Evolutionary conservation across 148 eudicot species (phyloP).

Genomic region (Cornus kousa): DNA sequence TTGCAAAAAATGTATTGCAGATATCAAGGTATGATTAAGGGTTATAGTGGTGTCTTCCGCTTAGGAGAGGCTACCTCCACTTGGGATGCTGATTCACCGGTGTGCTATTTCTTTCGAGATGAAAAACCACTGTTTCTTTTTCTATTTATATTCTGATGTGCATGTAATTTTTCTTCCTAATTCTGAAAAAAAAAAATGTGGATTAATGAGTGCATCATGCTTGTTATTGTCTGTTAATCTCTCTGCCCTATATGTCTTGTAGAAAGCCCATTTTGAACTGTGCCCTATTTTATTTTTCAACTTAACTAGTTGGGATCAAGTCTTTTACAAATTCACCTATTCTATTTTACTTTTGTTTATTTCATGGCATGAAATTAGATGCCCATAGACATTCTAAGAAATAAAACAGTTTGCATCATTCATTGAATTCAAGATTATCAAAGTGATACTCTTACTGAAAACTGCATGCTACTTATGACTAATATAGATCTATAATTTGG

Average conservation of each 20-base stretch:
- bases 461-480: too few species aligned
- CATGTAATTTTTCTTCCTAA: neutral
- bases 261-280: neutral
- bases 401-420: neutral
- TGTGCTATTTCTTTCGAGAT: conserved; percentile 29
- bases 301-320: neutral
- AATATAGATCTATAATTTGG: too few species aligned
- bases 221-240: neutral
- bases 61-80: conserved; percentile 99
- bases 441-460: neutral
- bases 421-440: neutral
- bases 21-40: conserved; percentile 95
- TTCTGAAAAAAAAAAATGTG: neutral
- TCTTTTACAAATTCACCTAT: too few species aligned
- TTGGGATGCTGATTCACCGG: conserved; percentile 99
- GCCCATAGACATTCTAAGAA: neutral
- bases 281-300: neutral
- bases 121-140: neutral
- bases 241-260: neutral
- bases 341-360: too few species aligned
- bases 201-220: neutral
- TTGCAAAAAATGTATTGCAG: conserved; percentile 36
- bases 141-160: neutral
- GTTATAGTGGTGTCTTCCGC: conserved; percentile 92
- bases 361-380: neutral